Conservation (phyloP, 495 filamentous ascomycete species). For the Lichenothelia convexa region DNA sequence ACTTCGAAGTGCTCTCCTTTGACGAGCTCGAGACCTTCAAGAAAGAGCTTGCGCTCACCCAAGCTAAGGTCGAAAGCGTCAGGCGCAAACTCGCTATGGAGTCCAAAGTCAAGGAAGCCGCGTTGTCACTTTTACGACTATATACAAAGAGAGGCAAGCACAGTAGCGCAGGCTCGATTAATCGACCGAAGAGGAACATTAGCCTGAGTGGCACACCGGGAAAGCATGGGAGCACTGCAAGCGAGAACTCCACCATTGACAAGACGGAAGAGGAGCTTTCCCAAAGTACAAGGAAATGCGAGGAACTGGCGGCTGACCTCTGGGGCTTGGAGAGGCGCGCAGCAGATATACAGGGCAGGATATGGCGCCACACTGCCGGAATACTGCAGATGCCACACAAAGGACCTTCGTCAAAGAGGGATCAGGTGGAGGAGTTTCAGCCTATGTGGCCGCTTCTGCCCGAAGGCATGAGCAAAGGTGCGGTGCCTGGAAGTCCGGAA, state of each 20-base stretch:
- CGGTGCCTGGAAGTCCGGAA: conserved; percentile 47
- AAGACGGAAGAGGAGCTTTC: conserved; percentile 59
- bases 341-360: conserved; percentile 47
- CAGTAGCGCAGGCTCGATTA: conserved; percentile 15
- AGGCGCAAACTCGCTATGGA: conserved; percentile 76
- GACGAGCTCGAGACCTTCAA: conserved; percentile 85
- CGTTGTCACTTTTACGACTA: conserved; percentile 62
- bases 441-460: no score
- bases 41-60: conserved; percentile 54
- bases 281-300: conserved; percentile 60
- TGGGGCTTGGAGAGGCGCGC: conserved; percentile 55
- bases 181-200: conserved; percentile 19
- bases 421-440: conserved; percentile 8
- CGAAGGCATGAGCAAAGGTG: not conserved
- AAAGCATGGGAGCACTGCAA: conserved; percentile 8
- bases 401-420: conserved; percentile 29
- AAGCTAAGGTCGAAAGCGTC: conserved; percentile 57
- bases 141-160: conserved; percentile 36
- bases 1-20: conserved; percentile 69
- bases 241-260: conserved; percentile 20
- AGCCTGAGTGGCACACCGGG: conserved; percentile 12
- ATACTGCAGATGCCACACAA: conserved; percentile 78
- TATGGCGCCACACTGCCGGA: conserved; percentile 83
- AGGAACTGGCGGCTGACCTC: conserved; percentile 64
- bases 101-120: conserved; percentile 83